Base-by-base conservation (phyloP, 768 basidiomycete genomes). In the Leucosporidium creatinivorum region DNA sequence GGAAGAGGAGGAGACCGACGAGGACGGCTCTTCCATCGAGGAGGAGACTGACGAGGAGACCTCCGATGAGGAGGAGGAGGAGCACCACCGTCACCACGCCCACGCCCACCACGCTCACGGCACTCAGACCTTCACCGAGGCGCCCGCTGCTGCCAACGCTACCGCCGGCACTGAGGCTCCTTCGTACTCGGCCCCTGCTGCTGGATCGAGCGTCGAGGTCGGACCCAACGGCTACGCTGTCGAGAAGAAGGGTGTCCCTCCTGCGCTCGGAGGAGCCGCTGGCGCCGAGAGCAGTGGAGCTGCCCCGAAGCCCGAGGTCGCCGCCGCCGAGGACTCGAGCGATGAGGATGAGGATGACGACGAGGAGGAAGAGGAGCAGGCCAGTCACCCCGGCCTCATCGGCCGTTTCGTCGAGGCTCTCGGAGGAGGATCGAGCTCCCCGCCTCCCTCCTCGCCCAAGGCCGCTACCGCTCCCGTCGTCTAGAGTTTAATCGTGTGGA, bases 1-100 rank as follows among this genome's bases (percentile, higher is more conserved):
- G 61, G 90, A 91, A 6, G 86, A 85, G 48, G 83, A 80, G 17
- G 75, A 44, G 67, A 74, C 56, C 30, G 86, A 86, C 4, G 87
- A 86, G 63, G 78, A 73, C 58, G 85, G 85, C 31, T 84, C 81
- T 9, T 82, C 81, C 9, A 79, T 79, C 39, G 85, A 85, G 25
- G 83, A 80, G 1, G 81, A 81, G 2, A 82, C 83, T 39, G 75
- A 76, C 47, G 66, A 68, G 36, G 71, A 66, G 52, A 58, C 50
- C 28, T 55, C 62, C 36, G 70, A 72, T 28, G 73, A 74, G 33
- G 73, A 73, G 51, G 69, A 70, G 48, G 68, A 70, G 23, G 55
- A 25, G 62, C 44, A 54, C 30, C 66, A 67, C 67, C 62, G 61
- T 52, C 23, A 52, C 28, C 62, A 67, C 39, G 9, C n/a, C 17